Evolutionary conservation across 805 yeast genomes (phyloP), one percentile per base, ranked within the genome.

Genomic region (Cyberlindnera xylosilytica): DNA sequence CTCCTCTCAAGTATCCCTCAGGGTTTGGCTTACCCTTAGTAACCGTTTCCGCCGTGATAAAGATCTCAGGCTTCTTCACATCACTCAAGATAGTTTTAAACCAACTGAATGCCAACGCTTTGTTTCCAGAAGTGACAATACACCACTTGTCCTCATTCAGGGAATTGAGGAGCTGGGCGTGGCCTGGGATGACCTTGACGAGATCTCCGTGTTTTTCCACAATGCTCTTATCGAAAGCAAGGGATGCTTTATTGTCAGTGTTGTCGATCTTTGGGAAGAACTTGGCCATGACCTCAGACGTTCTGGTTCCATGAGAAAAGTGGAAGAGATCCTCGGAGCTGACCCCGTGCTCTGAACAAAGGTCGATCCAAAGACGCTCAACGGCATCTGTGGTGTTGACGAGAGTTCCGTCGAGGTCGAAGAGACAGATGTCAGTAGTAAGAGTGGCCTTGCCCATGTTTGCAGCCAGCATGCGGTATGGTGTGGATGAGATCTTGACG

Each of bases 341-440:
- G 43, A 83, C 81, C 58, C 75, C 76, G 47, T 87, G 79, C 65
- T 83, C 76, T 57, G 76, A 72, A 56, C 84, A 86, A 58, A 84
- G 75, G 46, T 79, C 82, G 56, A 76, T 76, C 95, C 95, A 87
- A 69, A 86, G 79, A 57, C 79, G 83, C 58, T 85, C 87, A 49
- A 87, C 86, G 45, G 93, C 87, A 42, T 79, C 80, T 46, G 90
- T 87, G 31, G 95, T 84, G 63, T 83, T 79, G 60, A 87, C 87
- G 58, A 87, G 70, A 22, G 96, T 87, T 41, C 96, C 96, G 62
- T 87, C 96, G 40, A 89, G 79, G 66, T 87, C 96, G 65, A 87
- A 87, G 49, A 85, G 75, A 50, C 54, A 44, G 13, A 58, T 29
- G 30, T 57, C 62, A 2, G 59, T 38, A 23, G 49, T 37, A 4